Conservation (phyloP, 257 asterid genomes). For the Solanum phureja region DNA sequence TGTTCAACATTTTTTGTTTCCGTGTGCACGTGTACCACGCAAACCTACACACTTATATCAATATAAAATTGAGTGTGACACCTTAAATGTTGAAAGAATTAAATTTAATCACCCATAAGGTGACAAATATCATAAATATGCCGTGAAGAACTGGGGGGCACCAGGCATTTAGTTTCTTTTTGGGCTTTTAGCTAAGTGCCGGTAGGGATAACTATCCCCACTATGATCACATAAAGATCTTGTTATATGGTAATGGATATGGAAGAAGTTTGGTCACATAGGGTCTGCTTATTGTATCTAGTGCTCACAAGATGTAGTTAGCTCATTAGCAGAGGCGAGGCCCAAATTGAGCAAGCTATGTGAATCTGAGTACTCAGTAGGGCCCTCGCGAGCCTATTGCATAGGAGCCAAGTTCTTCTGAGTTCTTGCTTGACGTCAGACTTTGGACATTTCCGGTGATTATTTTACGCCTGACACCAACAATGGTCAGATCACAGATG, state of each 20-base stretch:
- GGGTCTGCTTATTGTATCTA: neutral
- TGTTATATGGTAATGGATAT: neutral
- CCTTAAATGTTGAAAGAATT: neutral
- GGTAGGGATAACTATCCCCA: neutral
- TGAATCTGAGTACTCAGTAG: neutral
- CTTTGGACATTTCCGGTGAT: neutral
- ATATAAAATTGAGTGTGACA: neutral
- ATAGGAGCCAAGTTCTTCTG: neutral
- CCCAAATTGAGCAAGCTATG: neutral
- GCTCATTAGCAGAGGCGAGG: neutral
- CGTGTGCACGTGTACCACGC: neutral
- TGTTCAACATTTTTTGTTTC: neutral
- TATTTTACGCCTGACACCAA: neutral
- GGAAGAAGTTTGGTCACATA: neutral
- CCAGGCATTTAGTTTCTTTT: neutral
- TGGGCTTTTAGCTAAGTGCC: neutral
- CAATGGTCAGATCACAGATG: neutral
- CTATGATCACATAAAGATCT: neutral
- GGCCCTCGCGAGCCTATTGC: neutral
- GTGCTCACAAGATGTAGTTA: neutral
- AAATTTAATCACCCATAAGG: neutral
- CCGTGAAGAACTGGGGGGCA: neutral
- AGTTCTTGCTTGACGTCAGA: neutral
- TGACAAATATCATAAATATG: neutral
- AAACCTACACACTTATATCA: neutral